phyloP scores from a whole-genome alignment of 345 rosid species.

The Syzygium aqueum region DNA sequence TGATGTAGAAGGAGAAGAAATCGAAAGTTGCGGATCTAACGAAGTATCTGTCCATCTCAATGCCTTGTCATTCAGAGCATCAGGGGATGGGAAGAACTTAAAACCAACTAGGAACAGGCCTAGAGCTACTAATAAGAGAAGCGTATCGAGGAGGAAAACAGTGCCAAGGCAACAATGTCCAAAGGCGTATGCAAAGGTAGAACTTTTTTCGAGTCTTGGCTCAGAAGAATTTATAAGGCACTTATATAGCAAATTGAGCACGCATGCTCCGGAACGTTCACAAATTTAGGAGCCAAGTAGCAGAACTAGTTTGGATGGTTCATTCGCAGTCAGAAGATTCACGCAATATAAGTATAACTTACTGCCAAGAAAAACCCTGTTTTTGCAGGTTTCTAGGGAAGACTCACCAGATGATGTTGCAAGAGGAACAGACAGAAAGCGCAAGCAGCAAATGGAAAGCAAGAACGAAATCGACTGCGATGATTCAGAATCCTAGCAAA shows the following conservation, averaged over 20 bases:
- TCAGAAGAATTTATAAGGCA: neutral
- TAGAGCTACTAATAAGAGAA: slow-evolving; percentile 21
- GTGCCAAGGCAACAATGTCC: slow-evolving; percentile 36
- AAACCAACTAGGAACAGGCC: slow-evolving; percentile 17
- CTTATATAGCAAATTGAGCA: neutral
- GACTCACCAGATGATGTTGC: slow-evolving; percentile 10
- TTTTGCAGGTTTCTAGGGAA: slow-evolving; percentile 30
- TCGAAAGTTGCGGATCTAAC: slow-evolving; percentile 86
- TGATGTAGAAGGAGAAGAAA: slow-evolving; percentile 50
- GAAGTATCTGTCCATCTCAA: slow-evolving; percentile 50
- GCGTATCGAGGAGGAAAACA: slow-evolving; percentile 34
- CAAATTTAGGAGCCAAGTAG: neutral
- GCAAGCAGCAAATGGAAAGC: slow-evolving; percentile 13
- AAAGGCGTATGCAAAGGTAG: slow-evolving; percentile 38
- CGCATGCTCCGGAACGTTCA: neutral
- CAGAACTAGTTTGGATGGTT: neutral
- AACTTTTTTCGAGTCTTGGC: neutral
- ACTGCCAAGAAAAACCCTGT: neutral
- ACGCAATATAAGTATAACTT: neutral
- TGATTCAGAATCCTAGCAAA: slow-evolving; percentile 5
- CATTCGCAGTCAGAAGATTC: neutral
- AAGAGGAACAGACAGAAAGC: slow-evolving; percentile 9
- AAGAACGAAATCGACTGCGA: slow-evolving; percentile 17
- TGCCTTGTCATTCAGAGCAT: slow-evolving; percentile 13
- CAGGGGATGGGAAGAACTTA: slow-evolving; percentile 10